Evolutionary conservation across 192 early-diverging fungal species (phyloP).

Genomic region (Glomus cerebriforme): DNA sequence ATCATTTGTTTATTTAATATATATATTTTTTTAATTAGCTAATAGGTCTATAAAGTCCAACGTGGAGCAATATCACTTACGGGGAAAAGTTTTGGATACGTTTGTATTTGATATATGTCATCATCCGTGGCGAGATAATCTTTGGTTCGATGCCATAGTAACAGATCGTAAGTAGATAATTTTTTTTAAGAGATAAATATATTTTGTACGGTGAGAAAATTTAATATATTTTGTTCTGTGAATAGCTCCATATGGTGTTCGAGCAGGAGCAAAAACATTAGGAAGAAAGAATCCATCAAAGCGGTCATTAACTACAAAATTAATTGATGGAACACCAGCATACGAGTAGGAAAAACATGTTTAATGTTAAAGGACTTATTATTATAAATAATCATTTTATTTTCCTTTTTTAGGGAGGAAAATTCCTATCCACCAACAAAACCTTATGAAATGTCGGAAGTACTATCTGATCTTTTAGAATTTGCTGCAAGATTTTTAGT

Average conservation of each 20-base stretch:
- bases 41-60: conserved; percentile 67
- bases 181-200: not conserved
- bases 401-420: conserved; percentile 38
- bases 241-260: conserved; percentile 91
- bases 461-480: conserved; percentile 78
- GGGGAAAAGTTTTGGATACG: conserved; percentile 73
- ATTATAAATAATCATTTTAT: too few species aligned
- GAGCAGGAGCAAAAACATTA: conserved; percentile 93
- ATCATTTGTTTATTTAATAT: not conserved
- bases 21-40: not conserved
- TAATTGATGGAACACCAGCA: conserved; percentile 48
- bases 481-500: conserved; percentile 81
- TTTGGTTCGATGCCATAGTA: conserved; percentile 88
- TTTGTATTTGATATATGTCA: conserved; percentile 86
- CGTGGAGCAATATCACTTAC: conserved; percentile 78
- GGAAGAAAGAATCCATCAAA: conserved; percentile 63
- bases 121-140: conserved; percentile 72
- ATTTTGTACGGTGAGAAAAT: not conserved
- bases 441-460: conserved; percentile 93
- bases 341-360: conserved; percentile 40
- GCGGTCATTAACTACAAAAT: conserved; percentile 41
- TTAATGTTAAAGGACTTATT: too few species aligned
- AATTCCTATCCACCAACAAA: conserved; percentile 87
- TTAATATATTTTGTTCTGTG: not conserved
- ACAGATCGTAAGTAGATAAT: conserved; percentile 64